Evolutionary conservation across 2,329 filamentous ascomycete genomes (phyloP).

Genomic region (Ramularia endophylla): DNA sequence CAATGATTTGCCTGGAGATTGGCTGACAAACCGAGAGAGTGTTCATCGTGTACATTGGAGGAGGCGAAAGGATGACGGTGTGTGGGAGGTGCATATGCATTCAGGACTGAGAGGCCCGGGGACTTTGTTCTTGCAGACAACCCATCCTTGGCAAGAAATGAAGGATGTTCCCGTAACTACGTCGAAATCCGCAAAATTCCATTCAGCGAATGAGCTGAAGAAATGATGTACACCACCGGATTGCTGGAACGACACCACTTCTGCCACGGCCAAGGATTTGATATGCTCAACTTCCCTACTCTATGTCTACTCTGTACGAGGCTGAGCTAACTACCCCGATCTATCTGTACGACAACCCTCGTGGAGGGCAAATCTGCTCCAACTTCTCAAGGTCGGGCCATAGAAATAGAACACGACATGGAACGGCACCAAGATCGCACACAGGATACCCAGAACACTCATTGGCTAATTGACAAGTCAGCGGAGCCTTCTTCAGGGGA

Average conservation of each 20-base stretch:
- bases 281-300: too few relatives aligned
- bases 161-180: too few relatives aligned
- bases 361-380: constrained; percentile 11
- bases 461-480: constrained; percentile 1
- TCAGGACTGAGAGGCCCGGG: constrained; percentile 1
- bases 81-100: constrained; percentile 4
- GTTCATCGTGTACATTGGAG: constrained; percentile 2
- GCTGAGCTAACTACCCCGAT: too few relatives aligned
- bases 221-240: too few relatives aligned
- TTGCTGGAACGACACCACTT: too few relatives aligned
- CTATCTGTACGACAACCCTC: too few relatives aligned
- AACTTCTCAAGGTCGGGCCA: constrained; percentile 9
- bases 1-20: not conserved
- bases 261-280: too few relatives aligned
- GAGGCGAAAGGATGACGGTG: constrained; percentile 1
- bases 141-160: too few relatives aligned
- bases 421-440: constrained; percentile 6
- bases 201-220: too few relatives aligned
- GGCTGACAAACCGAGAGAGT: constrained; percentile 3
- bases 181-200: too few relatives aligned
- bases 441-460: constrained; percentile 5
- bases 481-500: not conserved
- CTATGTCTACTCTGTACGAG: too few relatives aligned
- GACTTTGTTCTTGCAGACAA: constrained; percentile 1
- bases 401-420: constrained; percentile 14